Evolutionary conservation across 2,329 filamentous ascomycete genomes (phyloP).

Genomic region (Ophiostoma triangulosporum): DNA sequence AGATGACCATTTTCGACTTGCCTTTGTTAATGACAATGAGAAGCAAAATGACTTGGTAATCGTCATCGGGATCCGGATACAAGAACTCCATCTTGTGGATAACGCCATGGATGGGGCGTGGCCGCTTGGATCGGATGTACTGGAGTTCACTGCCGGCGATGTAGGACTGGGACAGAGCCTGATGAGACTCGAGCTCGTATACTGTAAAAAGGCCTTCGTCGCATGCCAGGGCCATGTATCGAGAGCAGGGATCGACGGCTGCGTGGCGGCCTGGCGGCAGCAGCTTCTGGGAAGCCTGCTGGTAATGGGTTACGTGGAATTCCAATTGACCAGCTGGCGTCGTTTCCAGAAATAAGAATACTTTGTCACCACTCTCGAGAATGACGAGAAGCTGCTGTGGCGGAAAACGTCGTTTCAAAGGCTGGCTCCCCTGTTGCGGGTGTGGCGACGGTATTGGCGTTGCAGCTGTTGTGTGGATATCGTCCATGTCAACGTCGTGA

Average conservation of each 20-base stretch:
- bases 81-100: slow-evolving; percentile 83
- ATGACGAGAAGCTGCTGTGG: slow-evolving; percentile 73
- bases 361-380: slow-evolving; percentile 56
- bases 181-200: slow-evolving; percentile 51
- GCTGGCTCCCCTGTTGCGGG: neutral
- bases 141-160: slow-evolving; percentile 29
- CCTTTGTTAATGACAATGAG: slow-evolving; percentile 42
- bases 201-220: slow-evolving; percentile 58
- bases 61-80: slow-evolving; percentile 51
- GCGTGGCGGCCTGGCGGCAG: slow-evolving; percentile 49
- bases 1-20: slow-evolving; percentile 38
- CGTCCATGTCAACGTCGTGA: neutral
- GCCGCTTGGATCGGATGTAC: slow-evolving; percentile 39
- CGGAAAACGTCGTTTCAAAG: slow-evolving; percentile 33
- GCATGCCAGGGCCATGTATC: slow-evolving; percentile 55
- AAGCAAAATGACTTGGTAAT: slow-evolving; percentile 62
- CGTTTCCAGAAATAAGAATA: slow-evolving; percentile 58
- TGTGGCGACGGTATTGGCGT: neutral
- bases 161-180: slow-evolving; percentile 37
- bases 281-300: slow-evolving; percentile 41
- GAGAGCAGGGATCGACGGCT: slow-evolving; percentile 64
- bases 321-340: slow-evolving; percentile 29
- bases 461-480: neutral
- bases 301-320: slow-evolving; percentile 48
- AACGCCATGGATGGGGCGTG: slow-evolving; percentile 47